Evolutionary conservation across 257 asterid species (phyloP), one percentile per base, ranked within the genome.

Genomic region (Gentiana straminea): DNA sequence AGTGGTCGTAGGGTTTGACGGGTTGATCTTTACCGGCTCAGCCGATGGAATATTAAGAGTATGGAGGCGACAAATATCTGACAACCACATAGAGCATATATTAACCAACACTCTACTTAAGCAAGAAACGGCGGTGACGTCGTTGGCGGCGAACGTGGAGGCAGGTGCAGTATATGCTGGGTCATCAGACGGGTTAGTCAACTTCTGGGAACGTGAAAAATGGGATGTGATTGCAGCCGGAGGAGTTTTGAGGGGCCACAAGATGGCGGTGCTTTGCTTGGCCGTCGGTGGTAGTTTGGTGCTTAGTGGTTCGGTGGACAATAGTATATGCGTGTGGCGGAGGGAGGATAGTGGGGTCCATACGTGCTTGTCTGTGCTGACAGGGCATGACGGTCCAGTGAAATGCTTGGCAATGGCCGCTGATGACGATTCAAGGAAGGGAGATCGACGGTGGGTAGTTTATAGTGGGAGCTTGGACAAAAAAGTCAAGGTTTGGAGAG

Each of bases 1-100:
- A 10, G 81, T 91, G 10, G 89, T 46, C 0, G 77, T 78, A 3
- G 94, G 74, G 0, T 78, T 79, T 65, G 81, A 81, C 44, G 94
- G 87, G 0, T 3, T 91, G 59, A 69, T 91, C 0, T 86, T 91
- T 73, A 79, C 95, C 1, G 96, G 94, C 0, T 84, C 96, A 0
- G 96, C 98, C 11, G 96, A 91, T 58, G 98, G 98, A 2, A 71
- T 94, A 7, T 94, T 91, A 61, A 91, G 84, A 67, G 91, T 80
- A 54, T 91, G 98, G 98, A 70, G 94, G 75, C 63, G 94, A 61
- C 94, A 80, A 68, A 54, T 73, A 15, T 79, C 76, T 33, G 91
- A 81, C 46, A 68, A 37, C 55, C 45, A 68, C 2, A 74, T 73
- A 51, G 67, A 73, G 62, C 95, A 87, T 64, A 72, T 79, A 41